phyloP scores from a whole-genome alignment of 352 stramenopile species.

The Aphanomyces astaci region DNA sequence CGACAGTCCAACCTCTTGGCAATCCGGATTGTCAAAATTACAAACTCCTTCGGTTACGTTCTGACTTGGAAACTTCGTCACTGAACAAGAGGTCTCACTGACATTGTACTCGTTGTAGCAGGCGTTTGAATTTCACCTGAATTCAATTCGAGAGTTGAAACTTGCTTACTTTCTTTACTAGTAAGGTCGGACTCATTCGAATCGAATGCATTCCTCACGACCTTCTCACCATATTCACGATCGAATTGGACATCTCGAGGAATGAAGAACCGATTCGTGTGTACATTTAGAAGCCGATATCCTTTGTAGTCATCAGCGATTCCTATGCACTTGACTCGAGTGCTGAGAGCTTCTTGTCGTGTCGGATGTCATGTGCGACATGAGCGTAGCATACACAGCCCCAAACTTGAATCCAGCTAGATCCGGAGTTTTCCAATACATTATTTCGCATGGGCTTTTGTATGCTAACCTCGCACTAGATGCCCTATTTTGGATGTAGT shows the following conservation, averaged over 20 bases:
- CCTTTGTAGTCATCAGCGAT: not conserved
- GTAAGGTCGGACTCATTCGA: not conserved
- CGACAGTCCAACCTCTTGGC: too few relatives aligned
- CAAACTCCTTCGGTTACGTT: too few relatives aligned
- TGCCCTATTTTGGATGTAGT: not conserved
- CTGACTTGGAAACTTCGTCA: too few relatives aligned
- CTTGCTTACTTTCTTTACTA: not conserved
- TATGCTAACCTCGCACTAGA: not conserved
- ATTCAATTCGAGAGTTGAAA: too few relatives aligned
- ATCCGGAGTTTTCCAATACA: not conserved
- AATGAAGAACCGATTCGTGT: not conserved
- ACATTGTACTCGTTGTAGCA: too few relatives aligned
- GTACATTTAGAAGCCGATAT: not conserved
- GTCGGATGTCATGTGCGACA: not conserved
- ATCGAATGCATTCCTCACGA: not conserved
- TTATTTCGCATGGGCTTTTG: not conserved
- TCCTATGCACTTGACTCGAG: not conserved
- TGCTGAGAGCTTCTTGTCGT: not conserved
- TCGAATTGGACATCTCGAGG: too few relatives aligned
- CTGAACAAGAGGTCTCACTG: too few relatives aligned
- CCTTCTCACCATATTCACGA: not conserved
- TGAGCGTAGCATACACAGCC: not conserved
- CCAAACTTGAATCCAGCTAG: not conserved
- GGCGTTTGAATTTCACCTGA: not conserved
- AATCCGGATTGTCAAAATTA: too few relatives aligned